These are phyloP conservation scores for Pyrenopolyporus hunteri DNA, from an alignment of 495 filamentous ascomycete species.

Conservation along the genomic window DNA sequence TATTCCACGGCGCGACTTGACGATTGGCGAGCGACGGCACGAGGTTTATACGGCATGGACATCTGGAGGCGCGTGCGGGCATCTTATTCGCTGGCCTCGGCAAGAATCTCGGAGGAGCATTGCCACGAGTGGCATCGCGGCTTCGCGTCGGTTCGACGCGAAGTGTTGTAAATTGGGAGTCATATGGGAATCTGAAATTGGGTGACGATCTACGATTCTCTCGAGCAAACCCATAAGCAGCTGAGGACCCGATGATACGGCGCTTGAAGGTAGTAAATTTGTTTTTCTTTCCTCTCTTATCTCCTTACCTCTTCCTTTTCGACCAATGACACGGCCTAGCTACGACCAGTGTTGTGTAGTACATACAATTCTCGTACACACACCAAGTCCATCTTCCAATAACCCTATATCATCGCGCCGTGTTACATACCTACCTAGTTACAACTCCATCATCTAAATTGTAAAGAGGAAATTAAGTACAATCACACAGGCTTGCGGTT, in stretches of 20 bases:
- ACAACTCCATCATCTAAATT: no score
- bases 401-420: no score
- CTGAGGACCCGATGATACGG: neutral
- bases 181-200: conserved; percentile 28
- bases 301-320: no score
- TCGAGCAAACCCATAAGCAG: conserved; percentile 20
- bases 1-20: conserved; percentile 24
- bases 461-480: no score
- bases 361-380: no score
- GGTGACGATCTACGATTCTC: conserved; percentile 29
- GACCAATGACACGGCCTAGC: no score
- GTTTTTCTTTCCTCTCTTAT: neutral
- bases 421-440: no score
- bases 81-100: conserved; percentile 23
- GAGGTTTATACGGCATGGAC: conserved; percentile 9
- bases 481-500: no score
- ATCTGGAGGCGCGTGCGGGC: neutral
- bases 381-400: no score
- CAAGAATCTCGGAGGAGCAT: conserved; percentile 19
- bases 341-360: no score
- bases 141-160: conserved; percentile 31
- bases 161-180: conserved; percentile 19
- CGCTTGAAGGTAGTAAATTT: no score
- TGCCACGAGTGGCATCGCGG: conserved; percentile 18
- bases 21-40: conserved; percentile 15